These are phyloP conservation scores for Bipolaris oryzae DNA, from an alignment of 2,329 filamentous ascomycete genomes.

Conservation along the genomic window DNA sequence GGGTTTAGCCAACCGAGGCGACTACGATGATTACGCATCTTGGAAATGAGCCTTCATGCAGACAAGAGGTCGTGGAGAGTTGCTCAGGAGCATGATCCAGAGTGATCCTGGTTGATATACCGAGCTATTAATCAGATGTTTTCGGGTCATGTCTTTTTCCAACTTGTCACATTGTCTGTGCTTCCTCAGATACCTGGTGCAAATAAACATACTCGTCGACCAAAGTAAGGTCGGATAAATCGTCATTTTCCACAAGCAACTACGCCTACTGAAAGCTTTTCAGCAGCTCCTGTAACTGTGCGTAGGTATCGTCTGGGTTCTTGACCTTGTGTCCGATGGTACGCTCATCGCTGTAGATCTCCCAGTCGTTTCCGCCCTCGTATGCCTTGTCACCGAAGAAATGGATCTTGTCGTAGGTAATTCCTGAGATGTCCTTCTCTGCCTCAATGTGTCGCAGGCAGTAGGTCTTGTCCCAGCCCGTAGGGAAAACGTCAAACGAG, in stretches of 20 bases:
- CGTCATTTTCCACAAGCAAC: background rate
- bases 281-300: conserved; percentile 81
- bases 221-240: background rate
- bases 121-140: background rate
- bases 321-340: conserved; percentile 85
- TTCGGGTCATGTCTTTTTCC: background rate
- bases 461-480: conserved; percentile 98
- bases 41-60: too few relatives aligned
- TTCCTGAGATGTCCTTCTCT: conserved; percentile 70
- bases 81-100: too few relatives aligned
- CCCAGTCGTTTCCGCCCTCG: conserved; percentile 90
- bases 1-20: too few relatives aligned
- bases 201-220: background rate
- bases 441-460: conserved; percentile 85
- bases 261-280: conserved; percentile 28
- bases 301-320: conserved; percentile 81
- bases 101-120: background rate
- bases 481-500: conserved; percentile 97
- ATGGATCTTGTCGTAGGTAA: conserved; percentile 86
- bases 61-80: too few relatives aligned
- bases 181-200: background rate
- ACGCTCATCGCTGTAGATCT: conserved; percentile 84
- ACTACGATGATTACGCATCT: too few relatives aligned
- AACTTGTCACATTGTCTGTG: background rate
- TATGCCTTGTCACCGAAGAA: conserved; percentile 98